Percentiles rank a stretch among this genome's conserved stretches.
These are phyloP conservation scores for Chlamydomonas reinhardtii DNA, from an alignment of 163 green algal species.

Conservation along the genomic window DNA sequence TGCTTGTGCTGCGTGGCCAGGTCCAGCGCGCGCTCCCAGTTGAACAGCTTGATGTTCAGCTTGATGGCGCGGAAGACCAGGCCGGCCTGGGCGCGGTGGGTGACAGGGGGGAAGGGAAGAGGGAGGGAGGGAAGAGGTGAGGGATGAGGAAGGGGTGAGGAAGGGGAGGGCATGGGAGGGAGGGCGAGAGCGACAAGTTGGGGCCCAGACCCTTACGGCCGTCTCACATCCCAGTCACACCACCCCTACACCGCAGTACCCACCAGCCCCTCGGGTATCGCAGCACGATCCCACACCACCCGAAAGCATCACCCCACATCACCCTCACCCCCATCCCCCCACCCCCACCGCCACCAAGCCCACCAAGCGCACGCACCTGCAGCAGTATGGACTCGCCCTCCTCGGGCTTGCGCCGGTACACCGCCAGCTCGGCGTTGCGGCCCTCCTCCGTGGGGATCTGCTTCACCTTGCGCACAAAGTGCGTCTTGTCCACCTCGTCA, in stretches of 20 bases:
- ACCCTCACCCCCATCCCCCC: too few relatives aligned
- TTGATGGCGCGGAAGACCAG: conserved; percentile 87
- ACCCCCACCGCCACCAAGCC: too few relatives aligned
- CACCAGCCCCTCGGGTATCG: too few relatives aligned
- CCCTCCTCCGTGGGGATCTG: conserved; percentile 76
- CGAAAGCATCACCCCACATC: too few relatives aligned
- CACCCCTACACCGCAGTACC: too few relatives aligned
- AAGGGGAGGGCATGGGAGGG: too few relatives aligned
- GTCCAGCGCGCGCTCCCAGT: conserved; percentile 78
- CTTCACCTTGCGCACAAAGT: conserved; percentile 79
- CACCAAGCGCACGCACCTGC: conserved; percentile 59
- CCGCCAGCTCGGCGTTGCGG: conserved; percentile 77
- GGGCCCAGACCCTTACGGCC: too few relatives aligned
- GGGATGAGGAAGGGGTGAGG: too few relatives aligned
- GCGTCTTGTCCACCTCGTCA: conserved; percentile 83
- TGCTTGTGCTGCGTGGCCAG: conserved; percentile 79
- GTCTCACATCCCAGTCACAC: too few relatives aligned
- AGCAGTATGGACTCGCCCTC: conserved; percentile 83
- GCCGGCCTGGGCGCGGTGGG: conserved; percentile 59
- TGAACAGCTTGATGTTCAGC: conserved; percentile 79
- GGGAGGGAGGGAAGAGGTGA: not conserved
- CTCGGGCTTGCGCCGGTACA: conserved; percentile 71
- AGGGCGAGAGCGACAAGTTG: too few relatives aligned
- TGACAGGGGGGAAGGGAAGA: not conserved
- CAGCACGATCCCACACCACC: too few relatives aligned